Evolutionary conservation across 495 filamentous ascomycete genomes (phyloP).

Genomic region (Xylaria bambusicola): DNA sequence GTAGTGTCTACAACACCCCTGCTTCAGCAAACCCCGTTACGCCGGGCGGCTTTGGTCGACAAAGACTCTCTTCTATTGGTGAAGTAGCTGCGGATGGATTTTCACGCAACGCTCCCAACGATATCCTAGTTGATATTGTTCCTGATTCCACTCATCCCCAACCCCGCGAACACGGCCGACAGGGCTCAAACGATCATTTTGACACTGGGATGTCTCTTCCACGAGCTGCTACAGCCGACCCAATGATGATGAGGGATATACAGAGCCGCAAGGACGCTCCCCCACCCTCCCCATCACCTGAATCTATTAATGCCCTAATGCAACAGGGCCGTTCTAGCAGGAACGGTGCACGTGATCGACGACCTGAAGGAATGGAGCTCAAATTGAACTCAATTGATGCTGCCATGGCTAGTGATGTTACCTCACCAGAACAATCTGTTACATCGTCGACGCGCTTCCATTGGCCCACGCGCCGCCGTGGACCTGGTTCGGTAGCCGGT

Average conservation of each 20-base stretch:
- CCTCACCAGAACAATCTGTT: constrained; percentile 52
- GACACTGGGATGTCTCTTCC: constrained; percentile 30
- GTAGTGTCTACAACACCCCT: constrained; percentile 62
- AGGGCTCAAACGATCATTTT: constrained; percentile 22
- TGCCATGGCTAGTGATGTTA: constrained; percentile 51
- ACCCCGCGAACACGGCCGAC: constrained; percentile 21
- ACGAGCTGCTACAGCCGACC: constrained; percentile 52
- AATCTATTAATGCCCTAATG: constrained; percentile 51
- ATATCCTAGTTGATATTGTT: constrained; percentile 29
- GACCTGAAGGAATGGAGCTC: constrained; percentile 79
- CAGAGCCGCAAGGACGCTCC: constrained; percentile 37
- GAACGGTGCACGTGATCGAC: constrained; percentile 76
- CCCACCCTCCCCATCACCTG: constrained; percentile 54
- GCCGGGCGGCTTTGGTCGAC: constrained; percentile 66
- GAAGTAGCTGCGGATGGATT: constrained; percentile 58
- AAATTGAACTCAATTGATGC: constrained; percentile 63
- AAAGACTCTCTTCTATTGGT: constrained; percentile 80
- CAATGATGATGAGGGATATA: constrained; percentile 47
- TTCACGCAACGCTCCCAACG: constrained; percentile 37
- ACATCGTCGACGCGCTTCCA: constrained; percentile 46
- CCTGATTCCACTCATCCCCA: constrained; percentile 20
- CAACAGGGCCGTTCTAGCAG: constrained; percentile 56
- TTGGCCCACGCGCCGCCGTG: constrained; percentile 49
- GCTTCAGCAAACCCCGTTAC: constrained; percentile 73
- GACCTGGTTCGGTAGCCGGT: constrained; percentile 49